Conservation (phyloP, 2,329 filamentous ascomycete genomes). For the Hortaea sp. region DNA sequence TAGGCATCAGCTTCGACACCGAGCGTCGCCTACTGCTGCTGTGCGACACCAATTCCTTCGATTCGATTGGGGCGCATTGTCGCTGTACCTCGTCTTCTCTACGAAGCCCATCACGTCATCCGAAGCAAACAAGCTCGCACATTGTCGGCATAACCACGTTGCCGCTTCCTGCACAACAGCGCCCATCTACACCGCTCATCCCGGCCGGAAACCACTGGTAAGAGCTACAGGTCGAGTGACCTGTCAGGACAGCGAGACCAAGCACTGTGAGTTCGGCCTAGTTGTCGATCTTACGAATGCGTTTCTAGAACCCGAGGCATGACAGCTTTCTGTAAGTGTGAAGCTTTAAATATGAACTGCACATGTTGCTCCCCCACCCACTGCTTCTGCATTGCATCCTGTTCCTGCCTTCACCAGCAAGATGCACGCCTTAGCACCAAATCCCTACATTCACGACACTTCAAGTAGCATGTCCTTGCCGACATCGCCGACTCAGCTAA, state of each 20-base stretch:
- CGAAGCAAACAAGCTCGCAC: not conserved
- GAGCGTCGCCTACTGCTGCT: constrained; percentile 1
- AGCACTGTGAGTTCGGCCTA: constrained; percentile 8
- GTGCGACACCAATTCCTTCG: not conserved
- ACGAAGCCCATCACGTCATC: not conserved
- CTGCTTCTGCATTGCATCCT: not conserved
- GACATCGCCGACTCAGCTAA: constrained; percentile 1
- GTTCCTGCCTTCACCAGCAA: not conserved
- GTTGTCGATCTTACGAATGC: not conserved
- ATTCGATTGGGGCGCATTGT: constrained; percentile 1
- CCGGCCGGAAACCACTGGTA: not conserved
- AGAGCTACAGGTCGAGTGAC: constrained; percentile 6
- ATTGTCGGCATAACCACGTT: constrained; percentile 2
- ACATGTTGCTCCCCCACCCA: too few relatives aligned
- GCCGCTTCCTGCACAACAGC: not conserved
- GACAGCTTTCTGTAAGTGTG: constrained; percentile 19
- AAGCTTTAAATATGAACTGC: too few relatives aligned
- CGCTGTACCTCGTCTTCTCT: not conserved
- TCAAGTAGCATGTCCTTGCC: not conserved
- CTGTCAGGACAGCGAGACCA: not conserved
- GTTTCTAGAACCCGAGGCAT: constrained; percentile 12
- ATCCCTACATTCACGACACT: constrained; percentile 1
- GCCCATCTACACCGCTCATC: too few relatives aligned
- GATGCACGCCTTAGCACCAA: not conserved
- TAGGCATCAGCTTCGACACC: not conserved